These are phyloP conservation scores for Senecio squalidus DNA, from an alignment of 140 eudicot species.

Conservation along the genomic window DNA sequence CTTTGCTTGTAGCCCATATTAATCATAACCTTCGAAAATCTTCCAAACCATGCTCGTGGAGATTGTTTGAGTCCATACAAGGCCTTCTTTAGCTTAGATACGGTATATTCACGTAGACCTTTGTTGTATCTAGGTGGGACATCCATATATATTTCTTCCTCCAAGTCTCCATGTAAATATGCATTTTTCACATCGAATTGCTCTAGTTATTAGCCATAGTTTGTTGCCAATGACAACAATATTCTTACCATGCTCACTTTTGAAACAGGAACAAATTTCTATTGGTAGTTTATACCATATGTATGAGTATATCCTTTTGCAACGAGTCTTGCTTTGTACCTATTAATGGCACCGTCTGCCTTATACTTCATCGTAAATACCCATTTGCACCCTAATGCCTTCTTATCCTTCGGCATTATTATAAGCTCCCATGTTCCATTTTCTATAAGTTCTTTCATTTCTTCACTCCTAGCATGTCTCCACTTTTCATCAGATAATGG, in stretches of 20 bases:
- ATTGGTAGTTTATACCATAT: neutral
- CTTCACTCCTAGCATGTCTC: no score
- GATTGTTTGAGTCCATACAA: slow-evolving; percentile 19
- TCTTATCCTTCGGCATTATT: neutral
- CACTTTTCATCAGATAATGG: no score
- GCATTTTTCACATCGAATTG: neutral
- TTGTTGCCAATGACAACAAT: neutral
- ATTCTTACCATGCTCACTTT: neutral
- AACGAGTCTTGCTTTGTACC: neutral
- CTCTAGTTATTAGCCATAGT: neutral
- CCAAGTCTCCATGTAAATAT: neutral
- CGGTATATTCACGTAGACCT: neutral
- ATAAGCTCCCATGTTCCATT: neutral
- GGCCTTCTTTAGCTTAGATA: neutral
- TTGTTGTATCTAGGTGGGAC: neutral
- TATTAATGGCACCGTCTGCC: neutral
- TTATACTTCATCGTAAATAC: neutral
- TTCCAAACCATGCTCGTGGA: no score
- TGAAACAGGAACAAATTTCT: neutral
- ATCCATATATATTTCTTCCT: neutral
- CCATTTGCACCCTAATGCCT: neutral
- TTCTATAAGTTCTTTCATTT: no score
- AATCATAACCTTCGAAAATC: neutral
- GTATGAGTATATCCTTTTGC: neutral
- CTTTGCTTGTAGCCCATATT: neutral